These are phyloP conservation scores for Polytrichum commune DNA, from an alignment of 225 moss, liverwort and hornwort genomes.

Conservation along the genomic window DNA sequence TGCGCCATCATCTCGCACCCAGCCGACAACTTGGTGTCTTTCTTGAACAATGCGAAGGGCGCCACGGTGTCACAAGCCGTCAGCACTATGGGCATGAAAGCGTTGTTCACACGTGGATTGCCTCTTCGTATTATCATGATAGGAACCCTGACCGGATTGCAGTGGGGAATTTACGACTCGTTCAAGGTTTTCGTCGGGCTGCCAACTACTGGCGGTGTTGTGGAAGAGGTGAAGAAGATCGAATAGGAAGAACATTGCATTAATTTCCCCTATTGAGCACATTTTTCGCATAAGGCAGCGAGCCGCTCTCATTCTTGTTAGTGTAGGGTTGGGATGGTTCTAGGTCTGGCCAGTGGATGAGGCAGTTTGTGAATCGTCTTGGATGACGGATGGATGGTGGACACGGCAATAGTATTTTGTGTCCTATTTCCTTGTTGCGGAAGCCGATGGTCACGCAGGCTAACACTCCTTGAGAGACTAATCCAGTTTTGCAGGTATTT, in stretches of 20 bases:
- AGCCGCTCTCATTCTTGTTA: background rate
- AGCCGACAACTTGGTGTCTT: slow-evolving; percentile 72
- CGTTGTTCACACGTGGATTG: slow-evolving; percentile 66
- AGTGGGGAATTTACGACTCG: slow-evolving; percentile 75
- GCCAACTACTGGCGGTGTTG: slow-evolving; percentile 62
- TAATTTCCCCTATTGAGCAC: background rate
- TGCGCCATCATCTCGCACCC: slow-evolving; percentile 78
- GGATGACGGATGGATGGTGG: no score
- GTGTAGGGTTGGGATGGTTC: no score
- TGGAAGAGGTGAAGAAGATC: slow-evolving; percentile 50
- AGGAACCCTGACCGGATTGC: slow-evolving; percentile 65
- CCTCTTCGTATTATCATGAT: slow-evolving; percentile 75
- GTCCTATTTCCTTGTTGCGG: background rate
- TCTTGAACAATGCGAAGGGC: slow-evolving; percentile 59
- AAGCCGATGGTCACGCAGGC: background rate
- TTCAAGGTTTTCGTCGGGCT: slow-evolving; percentile 77
- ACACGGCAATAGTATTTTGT: no score
- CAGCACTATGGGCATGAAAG: slow-evolving; percentile 46
- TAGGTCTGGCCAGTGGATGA: background rate
- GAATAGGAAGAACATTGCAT: slow-evolving; percentile 7
- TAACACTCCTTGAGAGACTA: slow-evolving; percentile 2
- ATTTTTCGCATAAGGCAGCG: background rate
- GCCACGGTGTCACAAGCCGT: slow-evolving; percentile 59
- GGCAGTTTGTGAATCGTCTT: background rate
- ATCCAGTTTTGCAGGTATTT: slow-evolving; percentile 13